A percentile compares a stretch with the other conserved stretches of the same genome.
Evolutionary conservation across 2,329 filamentous ascomycete species (phyloP).

Genomic region (Phyllosticta citrichinensis): DNA sequence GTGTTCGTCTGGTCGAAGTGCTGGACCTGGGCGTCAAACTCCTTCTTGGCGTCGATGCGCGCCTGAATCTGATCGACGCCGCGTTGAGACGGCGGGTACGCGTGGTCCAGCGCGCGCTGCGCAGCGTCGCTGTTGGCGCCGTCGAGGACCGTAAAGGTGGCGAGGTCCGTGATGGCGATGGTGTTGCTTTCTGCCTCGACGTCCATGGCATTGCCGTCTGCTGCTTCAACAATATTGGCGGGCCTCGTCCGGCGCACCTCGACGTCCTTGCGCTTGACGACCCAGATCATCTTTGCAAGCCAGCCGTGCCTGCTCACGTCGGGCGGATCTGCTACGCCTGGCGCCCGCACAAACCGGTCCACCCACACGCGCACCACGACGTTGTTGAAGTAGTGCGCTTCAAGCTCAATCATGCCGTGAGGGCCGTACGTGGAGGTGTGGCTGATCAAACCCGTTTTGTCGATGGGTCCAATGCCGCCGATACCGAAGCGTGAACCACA

Average conservation of each 20-base stretch:
- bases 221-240: background rate
- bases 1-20: background rate
- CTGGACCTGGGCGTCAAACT: background rate
- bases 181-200: background rate
- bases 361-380: background rate
- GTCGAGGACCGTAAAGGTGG: conserved; percentile 1
- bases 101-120: background rate
- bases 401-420: background rate
- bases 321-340: background rate
- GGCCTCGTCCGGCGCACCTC: background rate
- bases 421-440: background rate
- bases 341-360: background rate
- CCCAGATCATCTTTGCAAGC: background rate
- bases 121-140: background rate
- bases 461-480: background rate
- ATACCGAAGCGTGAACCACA: background rate
- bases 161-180: background rate
- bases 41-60: background rate
- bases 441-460: background rate
- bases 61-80: background rate
- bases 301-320: background rate
- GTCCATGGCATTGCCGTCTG: background rate
- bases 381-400: background rate
- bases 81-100: background rate
- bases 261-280: background rate